These are phyloP conservation scores for Candida parachauliodes DNA, from an alignment of 805 yeast genomes.

Conservation along the genomic window DNA sequence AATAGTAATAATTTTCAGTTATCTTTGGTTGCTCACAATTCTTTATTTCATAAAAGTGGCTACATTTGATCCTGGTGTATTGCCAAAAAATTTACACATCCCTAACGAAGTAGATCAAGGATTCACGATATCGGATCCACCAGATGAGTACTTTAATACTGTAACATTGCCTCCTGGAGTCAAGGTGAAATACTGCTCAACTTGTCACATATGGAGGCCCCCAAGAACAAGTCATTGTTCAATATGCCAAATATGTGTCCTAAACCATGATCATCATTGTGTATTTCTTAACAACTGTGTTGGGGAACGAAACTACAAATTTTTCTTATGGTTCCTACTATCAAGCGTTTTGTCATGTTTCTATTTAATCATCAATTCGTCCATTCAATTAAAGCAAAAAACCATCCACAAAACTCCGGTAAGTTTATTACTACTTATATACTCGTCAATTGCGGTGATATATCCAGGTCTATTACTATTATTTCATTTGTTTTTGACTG, in stretches of 20 bases:
- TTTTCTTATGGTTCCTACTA: conserved; percentile 31
- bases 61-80: conserved; percentile 64
- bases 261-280: conserved; percentile 72
- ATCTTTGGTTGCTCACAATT: conserved; percentile 52
- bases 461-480: conserved; percentile 55
- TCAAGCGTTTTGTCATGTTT: conserved; percentile 18
- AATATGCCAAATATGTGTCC: conserved; percentile 61
- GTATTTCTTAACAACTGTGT: conserved; percentile 51
- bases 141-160: conserved; percentile 54
- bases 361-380: conserved; percentile 16
- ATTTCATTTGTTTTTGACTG: conserved; percentile 53
- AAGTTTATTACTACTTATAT: conserved; percentile 51
- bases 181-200: conserved; percentile 51
- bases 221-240: conserved; percentile 69
- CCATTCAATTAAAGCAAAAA: conserved; percentile 17
- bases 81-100: conserved; percentile 66
- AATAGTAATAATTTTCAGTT: conserved; percentile 52
- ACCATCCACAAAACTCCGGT: conserved; percentile 24
- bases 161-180: conserved; percentile 50
- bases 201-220: conserved; percentile 63
- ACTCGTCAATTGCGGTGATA: conserved; percentile 39
- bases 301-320: conserved; percentile 36
- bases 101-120: conserved; percentile 19
- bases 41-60: conserved; percentile 47
- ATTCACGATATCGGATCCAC: conserved; percentile 30